These are phyloP conservation scores for Sporothrix mexicana DNA, from an alignment of 2,329 filamentous ascomycete genomes.

Conservation along the genomic window DNA sequence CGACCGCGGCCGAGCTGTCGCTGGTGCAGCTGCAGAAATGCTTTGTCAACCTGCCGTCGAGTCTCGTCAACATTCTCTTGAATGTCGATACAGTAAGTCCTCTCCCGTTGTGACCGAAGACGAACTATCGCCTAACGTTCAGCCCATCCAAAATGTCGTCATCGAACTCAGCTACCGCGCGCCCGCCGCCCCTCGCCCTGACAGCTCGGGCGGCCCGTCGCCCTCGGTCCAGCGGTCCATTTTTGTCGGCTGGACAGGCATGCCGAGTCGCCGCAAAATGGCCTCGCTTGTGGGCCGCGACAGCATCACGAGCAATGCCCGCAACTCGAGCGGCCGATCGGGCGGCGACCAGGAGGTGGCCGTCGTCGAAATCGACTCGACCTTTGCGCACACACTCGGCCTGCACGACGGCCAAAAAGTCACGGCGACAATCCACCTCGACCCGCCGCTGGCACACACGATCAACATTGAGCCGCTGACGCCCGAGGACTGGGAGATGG, in stretches of 20 bases:
- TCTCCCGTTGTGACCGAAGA: slow-evolving; percentile 32
- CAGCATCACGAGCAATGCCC: slow-evolving; percentile 36
- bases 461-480: slow-evolving; percentile 97
- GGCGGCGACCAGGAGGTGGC: slow-evolving; percentile 72
- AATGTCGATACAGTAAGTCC: slow-evolving; percentile 84
- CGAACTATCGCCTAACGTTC: slow-evolving; percentile 24
- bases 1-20: slow-evolving; percentile 80
- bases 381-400: slow-evolving; percentile 77
- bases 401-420: slow-evolving; percentile 83
- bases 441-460: slow-evolving; percentile 89
- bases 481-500: slow-evolving; percentile 97
- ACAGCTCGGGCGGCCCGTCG: slow-evolving; percentile 46
- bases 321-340: slow-evolving; percentile 45
- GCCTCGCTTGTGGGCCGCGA: slow-evolving; percentile 76
- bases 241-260: slow-evolving; percentile 95
- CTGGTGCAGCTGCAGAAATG: slow-evolving; percentile 91
- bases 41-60: slow-evolving; percentile 87
- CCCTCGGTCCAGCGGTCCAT: slow-evolving; percentile 63
- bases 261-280: slow-evolving; percentile 88
- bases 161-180: slow-evolving; percentile 84
- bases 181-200: slow-evolving; percentile 55
- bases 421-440: slow-evolving; percentile 74
- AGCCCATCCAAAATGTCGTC: slow-evolving; percentile 95
- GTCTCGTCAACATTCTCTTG: slow-evolving; percentile 81
- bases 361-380: slow-evolving; percentile 85